Percentiles rank a stretch among this genome's conserved stretches.
phyloP scores from a whole-genome alignment of 2,329 filamentous ascomycete genomes.

The Hypoxylon sp. region DNA sequence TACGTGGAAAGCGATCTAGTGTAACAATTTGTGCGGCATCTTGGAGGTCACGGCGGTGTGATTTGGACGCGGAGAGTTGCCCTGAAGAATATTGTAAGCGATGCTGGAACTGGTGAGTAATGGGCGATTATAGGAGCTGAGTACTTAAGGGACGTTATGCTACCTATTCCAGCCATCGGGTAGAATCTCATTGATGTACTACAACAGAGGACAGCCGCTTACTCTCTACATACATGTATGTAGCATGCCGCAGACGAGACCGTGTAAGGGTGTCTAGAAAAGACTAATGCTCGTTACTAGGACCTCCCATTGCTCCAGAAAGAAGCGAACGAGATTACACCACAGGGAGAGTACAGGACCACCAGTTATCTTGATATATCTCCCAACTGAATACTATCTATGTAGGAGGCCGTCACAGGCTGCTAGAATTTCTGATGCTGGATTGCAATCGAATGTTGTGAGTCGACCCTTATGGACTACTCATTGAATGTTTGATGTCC shows the following conservation, averaged over 20 bases:
- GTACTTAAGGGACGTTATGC: constrained; percentile 1
- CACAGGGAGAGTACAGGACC: constrained; percentile 21
- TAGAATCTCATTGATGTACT: constrained; percentile 27
- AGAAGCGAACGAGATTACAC: constrained; percentile 38
- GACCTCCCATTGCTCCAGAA: constrained; percentile 17
- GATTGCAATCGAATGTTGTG: constrained; percentile 1
- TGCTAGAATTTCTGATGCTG: constrained; percentile 19
- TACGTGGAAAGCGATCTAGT: constrained; percentile 36
- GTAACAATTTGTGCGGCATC: constrained; percentile 41
- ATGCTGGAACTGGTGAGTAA: constrained; percentile 14
- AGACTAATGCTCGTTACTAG: constrained; percentile 14
- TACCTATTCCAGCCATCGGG: constrained; percentile 13
- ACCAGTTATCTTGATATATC: constrained; percentile 13
- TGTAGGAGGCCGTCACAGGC: constrained; percentile 31
- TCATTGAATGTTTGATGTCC: not conserved
- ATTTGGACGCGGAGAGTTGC: constrained; percentile 9
- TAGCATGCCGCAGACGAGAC: constrained; percentile 9
- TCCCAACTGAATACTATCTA: constrained; percentile 10
- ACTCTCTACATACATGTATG: constrained; percentile 12
- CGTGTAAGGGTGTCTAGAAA: constrained; percentile 14
- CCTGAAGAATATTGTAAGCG: constrained; percentile 14
- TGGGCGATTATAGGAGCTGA: constrained; percentile 8
- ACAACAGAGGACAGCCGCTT: constrained; percentile 14
- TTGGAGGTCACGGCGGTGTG: constrained; percentile 25
- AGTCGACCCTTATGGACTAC: not conserved